These are phyloP conservation scores for Trifolium pratense DNA, from an alignment of 306 rosid species.

Conservation along the genomic window DNA sequence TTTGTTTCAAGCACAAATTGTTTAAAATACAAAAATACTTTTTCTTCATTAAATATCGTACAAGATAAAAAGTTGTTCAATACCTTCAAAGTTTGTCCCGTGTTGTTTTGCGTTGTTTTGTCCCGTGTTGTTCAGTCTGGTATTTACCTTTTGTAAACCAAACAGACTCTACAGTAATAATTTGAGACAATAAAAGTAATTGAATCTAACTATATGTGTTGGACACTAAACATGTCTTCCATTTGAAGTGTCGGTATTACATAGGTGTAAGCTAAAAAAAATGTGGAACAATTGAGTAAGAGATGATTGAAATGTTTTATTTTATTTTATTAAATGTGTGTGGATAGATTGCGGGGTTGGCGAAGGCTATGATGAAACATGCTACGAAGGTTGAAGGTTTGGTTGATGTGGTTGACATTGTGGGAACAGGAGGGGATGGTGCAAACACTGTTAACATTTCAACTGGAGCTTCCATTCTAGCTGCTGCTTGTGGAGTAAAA, in stretches of 20 bases:
- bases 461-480: constrained; percentile 84
- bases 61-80: too few species aligned
- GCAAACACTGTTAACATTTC: constrained; percentile 95
- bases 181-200: neutral
- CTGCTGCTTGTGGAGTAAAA: constrained; percentile 97
- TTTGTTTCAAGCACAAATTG: too few species aligned
- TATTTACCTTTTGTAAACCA: too few species aligned
- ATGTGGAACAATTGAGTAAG: neutral
- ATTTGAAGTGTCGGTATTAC: neutral
- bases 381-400: constrained; percentile 80
- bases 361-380: constrained; percentile 81
- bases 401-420: constrained; percentile 85
- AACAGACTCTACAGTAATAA: neutral
- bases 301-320: neutral
- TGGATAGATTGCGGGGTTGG: constrained; percentile 83
- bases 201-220: neutral
- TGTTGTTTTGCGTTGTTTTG: too few species aligned
- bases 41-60: too few species aligned
- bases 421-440: constrained; percentile 97
- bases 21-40: too few species aligned
- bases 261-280: neutral
- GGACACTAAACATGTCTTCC: neutral
- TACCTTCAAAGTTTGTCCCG: too few species aligned
- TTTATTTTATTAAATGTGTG: constrained; percentile 4
- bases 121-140: too few species aligned